Conservation (phyloP, 768 basidiomycete species). For the Crassisporium funariophilum region DNA sequence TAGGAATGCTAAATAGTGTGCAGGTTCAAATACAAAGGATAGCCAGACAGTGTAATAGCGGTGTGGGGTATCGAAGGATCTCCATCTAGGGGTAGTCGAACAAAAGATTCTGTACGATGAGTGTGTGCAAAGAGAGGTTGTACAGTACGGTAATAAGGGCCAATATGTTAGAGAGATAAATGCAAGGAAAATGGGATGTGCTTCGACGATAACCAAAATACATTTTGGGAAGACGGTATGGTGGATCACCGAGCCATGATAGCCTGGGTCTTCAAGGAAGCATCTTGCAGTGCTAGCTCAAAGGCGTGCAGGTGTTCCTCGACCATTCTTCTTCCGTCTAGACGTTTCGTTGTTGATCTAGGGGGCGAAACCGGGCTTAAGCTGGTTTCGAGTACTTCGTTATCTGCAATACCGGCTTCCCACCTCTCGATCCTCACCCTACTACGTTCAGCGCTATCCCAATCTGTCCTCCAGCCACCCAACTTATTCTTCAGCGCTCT, state of each 20-base stretch:
- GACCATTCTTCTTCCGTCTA: slow-evolving; percentile 75
- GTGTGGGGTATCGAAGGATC: slow-evolving; percentile 20
- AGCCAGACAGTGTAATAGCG: slow-evolving; percentile 24
- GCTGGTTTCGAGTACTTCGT: slow-evolving; percentile 29
- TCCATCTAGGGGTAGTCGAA: slow-evolving; percentile 32
- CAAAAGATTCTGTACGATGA: slow-evolving; percentile 15
- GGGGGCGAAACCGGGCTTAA: slow-evolving; percentile 31
- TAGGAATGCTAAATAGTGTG: slow-evolving; percentile 22
- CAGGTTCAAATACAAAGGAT: slow-evolving; percentile 66
- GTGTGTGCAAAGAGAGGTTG: slow-evolving; percentile 18
- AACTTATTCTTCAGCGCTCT: slow-evolving; percentile 84
- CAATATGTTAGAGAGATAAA: slow-evolving; percentile 33
- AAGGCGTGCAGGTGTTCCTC: slow-evolving; percentile 79
- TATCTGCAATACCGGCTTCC: slow-evolving; percentile 65
- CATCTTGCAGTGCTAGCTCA: slow-evolving; percentile 69
- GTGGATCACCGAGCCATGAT: slow-evolving; percentile 72
- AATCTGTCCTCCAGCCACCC: slow-evolving; percentile 77
- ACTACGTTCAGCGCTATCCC: slow-evolving; percentile 85
- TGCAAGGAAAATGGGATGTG: slow-evolving; percentile 5
- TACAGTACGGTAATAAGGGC: slow-evolving; percentile 34
- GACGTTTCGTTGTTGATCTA: slow-evolving; percentile 38
- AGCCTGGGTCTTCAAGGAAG: slow-evolving; percentile 73
- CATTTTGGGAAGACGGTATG: slow-evolving; percentile 1
- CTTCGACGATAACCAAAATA: neutral
- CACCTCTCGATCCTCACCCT: slow-evolving; percentile 75